Evolutionary conservation across 2,329 filamentous ascomycete species (phyloP), one percentile per base, ranked within the genome.

Genomic region (Trichothecium sympodiale): DNA sequence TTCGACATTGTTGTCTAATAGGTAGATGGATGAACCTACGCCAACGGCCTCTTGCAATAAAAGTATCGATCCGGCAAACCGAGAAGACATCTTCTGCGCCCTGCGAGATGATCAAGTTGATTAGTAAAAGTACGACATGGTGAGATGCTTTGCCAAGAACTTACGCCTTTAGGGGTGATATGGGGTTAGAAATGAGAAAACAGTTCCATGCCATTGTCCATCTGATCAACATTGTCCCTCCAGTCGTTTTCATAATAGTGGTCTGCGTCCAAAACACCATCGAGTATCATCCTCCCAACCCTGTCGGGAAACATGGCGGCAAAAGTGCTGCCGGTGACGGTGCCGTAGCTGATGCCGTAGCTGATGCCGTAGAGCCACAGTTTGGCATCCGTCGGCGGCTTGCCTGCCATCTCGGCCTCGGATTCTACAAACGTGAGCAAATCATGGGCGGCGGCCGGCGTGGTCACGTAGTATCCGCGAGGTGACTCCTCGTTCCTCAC

Each of bases 281-380:
- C 57, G 14, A 61, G 46, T 8, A 61, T 29, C 42, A 61, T 50
- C 36, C 53, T 50, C 13, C 50, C 57, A n/a, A 60, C 46, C 8
- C 53, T 47, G n/a, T 56, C 55, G 2, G 58, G 58, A 44, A 60
- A 61, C 51, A 61, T 54, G 17, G 56, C 52, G 13, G 57, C 56
- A 37, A 58, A 52, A 14, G 48, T 51, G 13, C 40, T 32, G 36
- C 54, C 53, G 13, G 50, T 40, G 20, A 49, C 38, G 15, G 55
- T 56, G 31, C 55, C 54, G n/a, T n/a, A n/a, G n/a, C n/a, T n/a
- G n/a, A n/a, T n/a, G n/a, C n/a, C n/a, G 42, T 57, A 58, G 30
- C 47, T 53, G 16, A 44, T 27, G 32, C 38, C 48, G 29, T 48
- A 51, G 17, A 17, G 27, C 49, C 50, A 54, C 20, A 54, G 31